These are phyloP conservation scores for Stygiomarasmius scandens DNA, from an alignment of 1,284 basidiomycete genomes.

Conservation along the genomic window DNA sequence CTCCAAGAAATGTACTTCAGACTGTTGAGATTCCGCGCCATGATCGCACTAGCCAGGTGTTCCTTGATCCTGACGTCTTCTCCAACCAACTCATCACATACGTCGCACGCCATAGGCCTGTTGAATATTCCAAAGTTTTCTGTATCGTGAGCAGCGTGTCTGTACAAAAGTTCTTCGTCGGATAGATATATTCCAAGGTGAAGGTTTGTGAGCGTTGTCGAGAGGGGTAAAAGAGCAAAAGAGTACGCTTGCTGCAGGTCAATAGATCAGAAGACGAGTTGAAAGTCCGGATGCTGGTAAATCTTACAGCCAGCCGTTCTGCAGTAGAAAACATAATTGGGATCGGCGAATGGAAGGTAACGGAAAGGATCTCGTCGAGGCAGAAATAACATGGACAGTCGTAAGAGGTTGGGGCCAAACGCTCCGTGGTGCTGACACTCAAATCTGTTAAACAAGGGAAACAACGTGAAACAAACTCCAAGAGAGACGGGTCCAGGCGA, in stretches of 20 bases:
- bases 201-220: constrained; percentile 47
- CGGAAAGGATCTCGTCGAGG: constrained; percentile 59
- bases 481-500: constrained; percentile 51
- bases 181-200: constrained; percentile 65
- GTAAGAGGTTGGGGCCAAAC: constrained; percentile 40
- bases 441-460: constrained; percentile 51
- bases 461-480: constrained; percentile 45
- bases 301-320: constrained; percentile 52
- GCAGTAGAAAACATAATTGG: constrained; percentile 48
- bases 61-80: constrained; percentile 42
- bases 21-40: constrained; percentile 46
- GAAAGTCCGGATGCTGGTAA: no score
- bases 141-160: constrained; percentile 30
- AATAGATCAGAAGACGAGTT: no score
- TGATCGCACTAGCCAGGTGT: constrained; percentile 43
- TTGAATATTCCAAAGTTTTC: constrained; percentile 18
- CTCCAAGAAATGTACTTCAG: constrained; percentile 55
- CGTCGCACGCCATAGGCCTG: constrained; percentile 34
- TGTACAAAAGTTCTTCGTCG: constrained; percentile 36
- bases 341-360: constrained; percentile 63
- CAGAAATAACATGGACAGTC: constrained; percentile 60
- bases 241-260: constrained; percentile 37
- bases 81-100: constrained; percentile 31
- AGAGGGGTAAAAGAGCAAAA: constrained; percentile 39
- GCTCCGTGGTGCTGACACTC: constrained; percentile 58